Conservation (phyloP, 352 stramenopile species). For the Thraustotheca clavata region DNA sequence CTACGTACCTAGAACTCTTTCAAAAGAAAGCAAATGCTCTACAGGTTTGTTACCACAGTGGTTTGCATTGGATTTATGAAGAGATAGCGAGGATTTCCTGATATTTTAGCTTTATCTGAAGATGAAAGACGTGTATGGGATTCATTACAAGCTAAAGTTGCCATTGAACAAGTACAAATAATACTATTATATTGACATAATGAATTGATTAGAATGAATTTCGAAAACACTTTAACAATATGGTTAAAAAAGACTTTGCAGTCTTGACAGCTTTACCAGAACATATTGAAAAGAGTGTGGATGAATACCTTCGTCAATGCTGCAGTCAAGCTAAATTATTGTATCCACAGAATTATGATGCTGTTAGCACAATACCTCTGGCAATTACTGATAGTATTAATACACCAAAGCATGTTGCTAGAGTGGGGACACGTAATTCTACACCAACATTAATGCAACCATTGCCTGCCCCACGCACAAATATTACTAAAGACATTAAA, state of each 20-base stretch:
- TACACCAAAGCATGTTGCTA: not conserved
- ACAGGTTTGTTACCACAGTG: not conserved
- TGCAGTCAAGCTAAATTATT: not conserved
- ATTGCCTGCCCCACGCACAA: not conserved
- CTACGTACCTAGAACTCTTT: not conserved
- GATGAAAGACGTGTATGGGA: not conserved
- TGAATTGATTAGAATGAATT: slow-evolving; percentile 12
- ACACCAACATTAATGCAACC: not conserved
- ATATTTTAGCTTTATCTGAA: slow-evolving; percentile 5
- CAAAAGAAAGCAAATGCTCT: slow-evolving; percentile 2
- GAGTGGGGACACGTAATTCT: not conserved
- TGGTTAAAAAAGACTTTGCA: not conserved
- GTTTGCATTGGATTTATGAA: not conserved
- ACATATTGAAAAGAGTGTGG: not conserved
- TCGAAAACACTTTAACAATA: slow-evolving; percentile 4
- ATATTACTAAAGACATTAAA: not conserved
- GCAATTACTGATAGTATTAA: not conserved
- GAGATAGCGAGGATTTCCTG: slow-evolving; percentile 7
- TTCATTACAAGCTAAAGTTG: not conserved
- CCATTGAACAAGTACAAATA: not conserved
- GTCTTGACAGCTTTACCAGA: slow-evolving; percentile 13
- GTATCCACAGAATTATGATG: not conserved
- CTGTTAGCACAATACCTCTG: not conserved
- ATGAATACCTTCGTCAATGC: not conserved
- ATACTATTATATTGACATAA: not conserved